Percentiles rank a stretch among this genome's conserved stretches.
Conservation (phyloP, 768 basidiomycete genomes). For the Mycena vitilis region DNA sequence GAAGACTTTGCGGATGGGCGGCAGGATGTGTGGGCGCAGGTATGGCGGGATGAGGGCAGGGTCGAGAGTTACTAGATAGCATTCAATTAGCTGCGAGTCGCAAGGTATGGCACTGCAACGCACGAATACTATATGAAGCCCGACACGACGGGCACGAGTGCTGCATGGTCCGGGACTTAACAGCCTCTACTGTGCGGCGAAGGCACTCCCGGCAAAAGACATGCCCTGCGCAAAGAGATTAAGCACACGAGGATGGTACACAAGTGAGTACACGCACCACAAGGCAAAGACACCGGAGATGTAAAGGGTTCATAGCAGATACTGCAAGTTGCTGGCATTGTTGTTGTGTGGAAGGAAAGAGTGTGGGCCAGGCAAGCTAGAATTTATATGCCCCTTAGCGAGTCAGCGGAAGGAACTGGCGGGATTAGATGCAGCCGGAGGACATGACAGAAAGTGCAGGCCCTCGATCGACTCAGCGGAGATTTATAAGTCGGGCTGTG, state of each 20-base stretch:
- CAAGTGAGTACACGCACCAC: slow-evolving; percentile 57
- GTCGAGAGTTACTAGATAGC: slow-evolving; percentile 57
- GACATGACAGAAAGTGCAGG: too few relatives aligned
- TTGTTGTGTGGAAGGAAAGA: not conserved
- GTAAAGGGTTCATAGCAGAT: slow-evolving; percentile 70
- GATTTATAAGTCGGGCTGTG: too few relatives aligned
- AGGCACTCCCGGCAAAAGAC: slow-evolving; percentile 75
- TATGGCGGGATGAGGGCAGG: slow-evolving; percentile 64
- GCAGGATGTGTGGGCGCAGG: slow-evolving; percentile 65
- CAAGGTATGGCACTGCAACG: slow-evolving; percentile 31
- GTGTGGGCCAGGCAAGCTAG: not conserved
- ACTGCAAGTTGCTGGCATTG: slow-evolving; percentile 61
- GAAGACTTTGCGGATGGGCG: slow-evolving; percentile 67
- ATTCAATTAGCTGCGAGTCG: not conserved
- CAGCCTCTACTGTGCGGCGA: slow-evolving; percentile 56
- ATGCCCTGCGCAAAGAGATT: slow-evolving; percentile 56
- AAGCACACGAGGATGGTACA: not conserved
- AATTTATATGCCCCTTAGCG: not conserved
- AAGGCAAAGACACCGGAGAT: slow-evolving; percentile 69
- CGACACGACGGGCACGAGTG: slow-evolving; percentile 73
- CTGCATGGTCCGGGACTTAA: slow-evolving; percentile 57
- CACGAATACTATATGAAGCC: slow-evolving; percentile 67
- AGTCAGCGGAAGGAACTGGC: too few relatives aligned
- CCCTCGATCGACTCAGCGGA: too few relatives aligned
- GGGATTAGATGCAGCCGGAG: too few relatives aligned